Conservation (phyloP, 495 filamentous ascomycete species). For the Aspergillus mulundensis region DNA sequence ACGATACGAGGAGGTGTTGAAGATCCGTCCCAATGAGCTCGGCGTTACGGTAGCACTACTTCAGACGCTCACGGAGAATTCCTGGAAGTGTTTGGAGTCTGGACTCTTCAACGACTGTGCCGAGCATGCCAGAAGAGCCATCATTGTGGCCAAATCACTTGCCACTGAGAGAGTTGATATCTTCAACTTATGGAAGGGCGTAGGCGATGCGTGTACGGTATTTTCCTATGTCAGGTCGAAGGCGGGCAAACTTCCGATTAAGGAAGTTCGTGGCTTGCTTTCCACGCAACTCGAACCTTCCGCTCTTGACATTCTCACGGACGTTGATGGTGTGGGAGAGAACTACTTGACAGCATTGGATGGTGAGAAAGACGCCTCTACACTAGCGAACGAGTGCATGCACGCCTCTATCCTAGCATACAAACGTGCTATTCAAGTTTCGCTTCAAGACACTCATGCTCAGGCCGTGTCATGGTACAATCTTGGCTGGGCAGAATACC, state of each 20-base stretch:
- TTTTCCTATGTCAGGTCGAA: constrained; percentile 74
- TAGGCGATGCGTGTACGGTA: constrained; percentile 83
- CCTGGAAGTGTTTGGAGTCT: constrained; percentile 68
- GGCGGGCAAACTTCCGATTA: constrained; percentile 52
- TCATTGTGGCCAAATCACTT: constrained; percentile 51
- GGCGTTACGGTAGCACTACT: constrained; percentile 83
- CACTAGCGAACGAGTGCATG: constrained; percentile 40
- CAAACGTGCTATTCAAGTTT: constrained; percentile 76
- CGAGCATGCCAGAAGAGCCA: constrained; percentile 57
- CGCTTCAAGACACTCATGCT: constrained; percentile 74
- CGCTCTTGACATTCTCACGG: constrained; percentile 58
- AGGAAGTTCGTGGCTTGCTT: constrained; percentile 54
- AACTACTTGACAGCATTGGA: constrained; percentile 36
- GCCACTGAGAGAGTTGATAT: constrained; percentile 54
- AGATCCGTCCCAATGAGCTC: constrained; percentile 63
- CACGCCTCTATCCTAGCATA: constrained; percentile 75
- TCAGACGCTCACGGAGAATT: constrained; percentile 79
- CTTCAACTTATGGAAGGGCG: constrained; percentile 92
- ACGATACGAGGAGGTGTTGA: constrained; percentile 69
- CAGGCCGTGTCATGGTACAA: constrained; percentile 97
- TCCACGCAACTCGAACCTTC: constrained; percentile 43
- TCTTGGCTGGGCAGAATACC: constrained; percentile 87
- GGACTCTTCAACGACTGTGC: constrained; percentile 80
- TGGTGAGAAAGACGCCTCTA: constrained; percentile 38
- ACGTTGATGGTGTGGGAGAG: constrained; percentile 66